These are phyloP conservation scores for Termitomyces sp. DNA, from an alignment of 768 basidiomycete species.

Conservation along the genomic window DNA sequence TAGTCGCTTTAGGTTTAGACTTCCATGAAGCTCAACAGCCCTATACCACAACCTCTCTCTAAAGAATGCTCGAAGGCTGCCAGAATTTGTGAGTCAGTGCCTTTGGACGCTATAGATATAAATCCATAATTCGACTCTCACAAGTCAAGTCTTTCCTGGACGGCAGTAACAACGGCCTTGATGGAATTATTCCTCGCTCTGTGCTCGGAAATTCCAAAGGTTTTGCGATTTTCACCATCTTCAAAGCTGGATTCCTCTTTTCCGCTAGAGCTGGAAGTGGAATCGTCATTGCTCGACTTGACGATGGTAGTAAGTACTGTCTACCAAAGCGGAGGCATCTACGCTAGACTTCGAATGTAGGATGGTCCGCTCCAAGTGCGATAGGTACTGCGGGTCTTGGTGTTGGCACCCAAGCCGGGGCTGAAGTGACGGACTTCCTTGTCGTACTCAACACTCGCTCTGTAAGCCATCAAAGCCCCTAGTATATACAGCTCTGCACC, in stretches of 20 bases:
- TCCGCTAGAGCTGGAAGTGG: conserved; percentile 83
- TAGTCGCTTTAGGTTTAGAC: background rate
- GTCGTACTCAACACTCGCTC: conserved; percentile 81
- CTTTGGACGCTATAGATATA: background rate
- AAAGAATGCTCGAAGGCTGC: conserved; percentile 88
- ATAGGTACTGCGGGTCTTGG: conserved; percentile 92
- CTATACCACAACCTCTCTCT: conserved; percentile 53
- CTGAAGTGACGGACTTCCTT: conserved; percentile 88
- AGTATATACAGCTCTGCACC: conserved; percentile 1
- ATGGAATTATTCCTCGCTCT: conserved; percentile 55
- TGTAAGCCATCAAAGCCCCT: conserved; percentile 33
- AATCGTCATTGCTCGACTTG: conserved; percentile 79
- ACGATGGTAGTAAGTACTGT: conserved; percentile 68
- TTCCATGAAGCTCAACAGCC: conserved; percentile 42
- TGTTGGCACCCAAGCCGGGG: conserved; percentile 77
- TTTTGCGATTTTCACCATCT: conserved; percentile 88
- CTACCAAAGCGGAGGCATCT: background rate
- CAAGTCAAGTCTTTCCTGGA: conserved; percentile 84
- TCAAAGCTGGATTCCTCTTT: conserved; percentile 71
- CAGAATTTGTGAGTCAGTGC: conserved; percentile 62
- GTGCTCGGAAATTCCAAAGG: conserved; percentile 52
- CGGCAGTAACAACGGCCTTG: conserved; percentile 73
- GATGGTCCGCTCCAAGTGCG: conserved; percentile 92
- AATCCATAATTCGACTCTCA: background rate
- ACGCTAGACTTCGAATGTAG: conserved; percentile 27